Base-by-base conservation (phyloP, 441 rosid genomes). In the Pelargonium cotyledonis region DNA sequence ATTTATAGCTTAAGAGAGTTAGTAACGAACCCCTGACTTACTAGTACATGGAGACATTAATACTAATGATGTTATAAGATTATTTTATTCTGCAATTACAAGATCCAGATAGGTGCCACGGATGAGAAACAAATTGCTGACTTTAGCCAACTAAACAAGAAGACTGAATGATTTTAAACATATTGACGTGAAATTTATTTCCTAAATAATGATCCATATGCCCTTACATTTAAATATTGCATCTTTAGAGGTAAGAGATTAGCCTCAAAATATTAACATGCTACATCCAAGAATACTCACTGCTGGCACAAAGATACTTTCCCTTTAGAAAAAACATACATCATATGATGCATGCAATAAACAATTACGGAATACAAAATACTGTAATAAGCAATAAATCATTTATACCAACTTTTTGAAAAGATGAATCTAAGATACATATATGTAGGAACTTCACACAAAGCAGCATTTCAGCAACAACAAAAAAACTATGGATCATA, bases 1-100 rank as follows among this genome's bases (percentile, higher is more conserved):
- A 65, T 51, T 51, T 75, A 67, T 26, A 68, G 5, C 11, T 49
- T 66, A 53, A 58, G 53, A 60, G 31, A 46, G 67, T 68, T 64
- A 76, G 80, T 40, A 23, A 12, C 69, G 75, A 55, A 55, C 61
- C 26, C 61, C 26, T 11, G 23, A 18, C 23, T 55, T 16, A 16
- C 8, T 16, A 16, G 8, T 18, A 57, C 29, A 57, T 19, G 23
- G 58, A 53, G 6, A 3, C 18, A 53, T 53, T n/a, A 4, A 53
- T 53, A n/a, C 16, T 0, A 15, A 49, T 49, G n/a, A 49, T 49
- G 57, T 49, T 14, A 49, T 49, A 49, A 18, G 4, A 49, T 18
- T 6, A 14, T 49, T 49, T 49, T 15, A 49, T 12, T 49, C 57
- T 14, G 16, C 16, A 49, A 49, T 49, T 2, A 49, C 18, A 49